Evolutionary conservation across 805 yeast species (phyloP), one percentile per base, ranked within the genome.

Genomic region (Blastobotrys robertii): DNA sequence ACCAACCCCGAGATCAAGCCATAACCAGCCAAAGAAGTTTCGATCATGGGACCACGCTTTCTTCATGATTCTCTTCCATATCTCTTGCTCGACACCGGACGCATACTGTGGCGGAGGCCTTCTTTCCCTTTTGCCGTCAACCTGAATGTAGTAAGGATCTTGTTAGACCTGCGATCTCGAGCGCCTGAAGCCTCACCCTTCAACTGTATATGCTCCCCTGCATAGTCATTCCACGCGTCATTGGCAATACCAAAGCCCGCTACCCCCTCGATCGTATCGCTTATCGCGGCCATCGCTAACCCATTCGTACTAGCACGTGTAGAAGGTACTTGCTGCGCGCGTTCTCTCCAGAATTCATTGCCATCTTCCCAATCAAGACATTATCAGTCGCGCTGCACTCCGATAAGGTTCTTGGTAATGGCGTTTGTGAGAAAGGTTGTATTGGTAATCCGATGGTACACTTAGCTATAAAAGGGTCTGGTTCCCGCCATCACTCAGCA

Each of bases 1-100:
- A 0, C 96, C 96, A 13, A 83, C 52, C 1, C 92, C 90, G 50
- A 85, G 72, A 62, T 78, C 87, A 50, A 74, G 38, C 39, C 54
- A 45, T 41, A 45, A 54, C 37, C 79, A 79, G 0, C 95, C 95
- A 59, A 83, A 68, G 54, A 85, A 74, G 58, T 94, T 84, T 50
- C 74, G 73, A 58, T 90, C 97, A 57, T 90, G 87, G 11, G 72
- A 55, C 96, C 96, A 88, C 0, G 97, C 97, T 47, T 76, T 72
- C 40, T 65, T 69, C 55, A 81, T 88, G n/a, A 87, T 66, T 19
- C 59, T 64, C 56, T 79, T 82, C 94, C 92, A 90, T 6, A 70
- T 65, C 52, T 74, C 73, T 38, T 71, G 74, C 50, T 86, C 92
- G 32, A 69, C 65, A 41, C 74, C 72, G 2, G 78, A 66, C 14